Conservation (phyloP, 148 eudicot genomes). For the Talinum fruticosum region DNA sequence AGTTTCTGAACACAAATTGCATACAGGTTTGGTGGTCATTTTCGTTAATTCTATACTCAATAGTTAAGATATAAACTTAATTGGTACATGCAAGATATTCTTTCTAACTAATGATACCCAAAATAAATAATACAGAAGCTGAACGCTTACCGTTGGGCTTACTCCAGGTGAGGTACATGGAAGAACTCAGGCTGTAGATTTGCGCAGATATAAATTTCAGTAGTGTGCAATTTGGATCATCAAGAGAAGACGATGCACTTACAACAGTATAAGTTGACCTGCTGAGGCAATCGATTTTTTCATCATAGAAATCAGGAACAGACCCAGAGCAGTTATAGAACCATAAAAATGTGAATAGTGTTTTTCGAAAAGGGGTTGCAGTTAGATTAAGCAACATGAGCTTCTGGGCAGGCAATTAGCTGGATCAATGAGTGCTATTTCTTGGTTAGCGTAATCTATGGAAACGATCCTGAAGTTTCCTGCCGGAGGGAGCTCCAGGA, state of each 20-base stretch:
- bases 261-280: background rate
- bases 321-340: conserved; percentile 12
- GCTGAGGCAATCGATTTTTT: conserved; percentile 18
- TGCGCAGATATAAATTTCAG: conserved; percentile 14
- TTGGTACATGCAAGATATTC: too few species aligned
- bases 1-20: background rate
- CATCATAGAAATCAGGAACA: background rate
- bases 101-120: background rate
- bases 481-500: background rate
- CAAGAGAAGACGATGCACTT: background rate
- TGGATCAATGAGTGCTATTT: background rate
- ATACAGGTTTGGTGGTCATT: background rate
- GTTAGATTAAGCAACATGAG: conserved; percentile 12
- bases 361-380: background rate
- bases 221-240: conserved; percentile 4
- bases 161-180: conserved; percentile 18
- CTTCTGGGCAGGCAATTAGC: conserved; percentile 15
- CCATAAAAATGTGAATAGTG: background rate
- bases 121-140: background rate
- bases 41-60: background rate
- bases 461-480: background rate
- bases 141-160: background rate
- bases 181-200: background rate
- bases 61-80: background rate
- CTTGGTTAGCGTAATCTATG: background rate